Base-by-base conservation (phyloP, 495 filamentous ascomycete species). In the Penicillium cataractarum region DNA sequence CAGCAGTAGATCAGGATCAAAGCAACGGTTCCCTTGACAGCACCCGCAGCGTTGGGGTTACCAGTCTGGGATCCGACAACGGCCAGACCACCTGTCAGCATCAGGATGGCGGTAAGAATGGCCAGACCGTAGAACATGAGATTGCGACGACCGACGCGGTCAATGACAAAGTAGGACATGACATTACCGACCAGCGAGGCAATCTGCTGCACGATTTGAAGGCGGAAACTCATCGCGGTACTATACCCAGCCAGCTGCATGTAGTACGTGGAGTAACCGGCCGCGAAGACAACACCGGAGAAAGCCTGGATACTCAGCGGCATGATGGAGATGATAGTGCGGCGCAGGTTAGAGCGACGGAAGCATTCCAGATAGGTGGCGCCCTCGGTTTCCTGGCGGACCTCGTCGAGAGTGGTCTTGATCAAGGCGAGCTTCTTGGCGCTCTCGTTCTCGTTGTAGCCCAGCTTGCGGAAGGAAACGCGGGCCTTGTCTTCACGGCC, bases 321-420 rank as follows among this genome's bases (percentile, higher is more conserved):
- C 15, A 63, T 54, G 32, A 75, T 71, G 13, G 70, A 71, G 48
- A 76, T 72, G 22, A 76, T 66, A 4, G 74, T 78, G 6, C 75
- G 68, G 0, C 72, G 72, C 1, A 76, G 42, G 49, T 78, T 76
- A 8, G 72, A 70, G 13, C 61, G 61, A 0, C 67, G 65, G 68
- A 77, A 76, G 49, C 71, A 73, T 55, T 78, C 74, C 1, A 73
- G n/a, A 44, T 70, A 78, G 1, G 68, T 77, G 0, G 62, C 74
- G 19, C 70, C 70, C 39, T 74, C 74, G 1, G 75, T 75, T 31
- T 74, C 70, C 5, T 46, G 54, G n/a, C 62, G 57, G 12, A 71
- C 57, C 42, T 76, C 65, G 48, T 76, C 71, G 1, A 65, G 58
- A 2, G 64, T 65, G 9, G 37, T 58, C 17, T 59, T 62, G n/a